Conservation (phyloP, 257 asterid genomes). For the Coffea eugenioides region DNA sequence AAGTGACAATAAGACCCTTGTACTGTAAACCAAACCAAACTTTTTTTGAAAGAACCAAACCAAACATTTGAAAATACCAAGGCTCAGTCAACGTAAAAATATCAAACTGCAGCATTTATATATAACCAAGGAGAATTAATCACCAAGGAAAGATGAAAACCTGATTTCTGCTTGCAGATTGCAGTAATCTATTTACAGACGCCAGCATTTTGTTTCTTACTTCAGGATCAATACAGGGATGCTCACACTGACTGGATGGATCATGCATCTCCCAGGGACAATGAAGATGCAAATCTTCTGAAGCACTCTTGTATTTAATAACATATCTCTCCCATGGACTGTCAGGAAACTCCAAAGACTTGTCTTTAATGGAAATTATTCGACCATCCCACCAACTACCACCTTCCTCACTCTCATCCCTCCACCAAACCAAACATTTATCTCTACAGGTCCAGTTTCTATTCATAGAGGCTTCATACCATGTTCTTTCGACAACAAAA, state of each 20-base stretch:
- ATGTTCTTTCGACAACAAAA: constrained; percentile 70
- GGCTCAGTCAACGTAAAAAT: not conserved
- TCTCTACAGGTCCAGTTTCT: constrained; percentile 63
- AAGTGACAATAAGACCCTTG: not conserved
- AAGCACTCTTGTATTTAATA: constrained; percentile 50
- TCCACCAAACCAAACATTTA: constrained; percentile 91
- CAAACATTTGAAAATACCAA: not conserved
- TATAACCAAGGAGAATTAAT: not conserved
- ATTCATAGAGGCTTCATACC: constrained; percentile 67
- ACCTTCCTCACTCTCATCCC: constrained; percentile 51
- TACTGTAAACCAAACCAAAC: constrained; percentile 9
- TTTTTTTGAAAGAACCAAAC: not conserved
- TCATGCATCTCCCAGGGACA: constrained; percentile 95
- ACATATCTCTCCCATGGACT: constrained; percentile 89
- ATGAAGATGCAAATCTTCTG: constrained; percentile 37
- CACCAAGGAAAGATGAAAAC: not conserved
- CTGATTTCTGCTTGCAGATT: constrained; percentile 40
- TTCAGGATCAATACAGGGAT: constrained; percentile 41
- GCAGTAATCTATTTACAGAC: constrained; percentile 56
- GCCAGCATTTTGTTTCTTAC: constrained; percentile 41
- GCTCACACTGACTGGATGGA: constrained; percentile 52
- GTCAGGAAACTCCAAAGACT: constrained; percentile 59
- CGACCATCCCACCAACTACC: constrained; percentile 85
- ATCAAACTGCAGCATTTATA: not conserved
- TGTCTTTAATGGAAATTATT: constrained; percentile 55